Base-by-base conservation (phyloP, 75 land plant genomes). In the Cryptomeria japonica region DNA sequence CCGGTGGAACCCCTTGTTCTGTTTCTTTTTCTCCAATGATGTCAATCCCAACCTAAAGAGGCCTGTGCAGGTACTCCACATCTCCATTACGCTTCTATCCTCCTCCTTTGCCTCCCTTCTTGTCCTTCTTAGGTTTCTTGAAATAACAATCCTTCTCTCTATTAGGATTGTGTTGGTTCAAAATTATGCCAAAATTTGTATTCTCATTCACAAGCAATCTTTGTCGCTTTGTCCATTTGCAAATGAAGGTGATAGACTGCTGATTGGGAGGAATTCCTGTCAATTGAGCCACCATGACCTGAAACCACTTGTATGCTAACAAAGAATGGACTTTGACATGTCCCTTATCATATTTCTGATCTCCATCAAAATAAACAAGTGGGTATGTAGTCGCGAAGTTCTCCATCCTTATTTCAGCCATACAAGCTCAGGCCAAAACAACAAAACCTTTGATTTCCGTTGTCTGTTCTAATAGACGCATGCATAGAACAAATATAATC, bases 231-330 rank as follows among this genome's bases (percentile, higher is more conserved):
- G 88, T 89, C 41, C 88, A 49, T 44, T 86, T 90, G 75, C 88
- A 89, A 51, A 89, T 93, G 90, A 93, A 92, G 38, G 91, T 93
- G 51, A 91, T 86, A 56, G 97, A 89, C 90, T 96, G 90, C 89
- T 95, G 97, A 85, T 93, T 89, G 5, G 96, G 93, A n/a, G 97
- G 90, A 85, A 97, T 88, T 16, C 98, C 98, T 28, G 92, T 95
- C 68, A 85, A 88, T 80, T 89, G 93, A 87, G 94, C 89, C 42
- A 97, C 58, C 39, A 91, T n/a, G 32, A 90, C 87, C 87, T 92
- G 96, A 85, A 97, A 92, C 19, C 85, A 44, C 93, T 92, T 95
- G 93, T 90, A 94, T 11, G 88, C 82, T 37, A 90, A 83, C 80
- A 90, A 86, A 18, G 99, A 90, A 86, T 93, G 87, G 9, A 97